Evolutionary conservation across 1,139 yeast genomes (phyloP).

Genomic region (Petasospora fabianii): DNA sequence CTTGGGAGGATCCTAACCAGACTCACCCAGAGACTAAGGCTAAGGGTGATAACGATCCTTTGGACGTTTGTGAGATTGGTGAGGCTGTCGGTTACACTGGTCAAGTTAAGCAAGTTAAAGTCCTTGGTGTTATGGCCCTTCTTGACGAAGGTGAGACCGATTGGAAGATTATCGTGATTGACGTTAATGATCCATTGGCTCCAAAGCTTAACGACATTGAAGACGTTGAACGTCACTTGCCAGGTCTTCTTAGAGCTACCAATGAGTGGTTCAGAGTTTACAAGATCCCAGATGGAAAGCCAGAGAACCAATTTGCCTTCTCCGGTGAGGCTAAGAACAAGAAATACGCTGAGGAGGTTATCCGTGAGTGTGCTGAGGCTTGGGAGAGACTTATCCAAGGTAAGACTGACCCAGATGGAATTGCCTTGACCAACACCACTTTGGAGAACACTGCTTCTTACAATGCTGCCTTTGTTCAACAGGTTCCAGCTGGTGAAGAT

Average conservation of each 20-base stretch:
- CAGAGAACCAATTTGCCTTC: conserved; percentile 82
- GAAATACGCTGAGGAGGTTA: conserved; percentile 66
- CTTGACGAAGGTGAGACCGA: conserved; percentile 93
- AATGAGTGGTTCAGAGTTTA: conserved; percentile 90
- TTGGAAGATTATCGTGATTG: conserved; percentile 85
- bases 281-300: conserved; percentile 89
- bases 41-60: conserved; percentile 85
- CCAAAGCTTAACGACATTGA: conserved; percentile 66
- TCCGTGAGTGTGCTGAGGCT: conserved; percentile 66
- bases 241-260: conserved; percentile 78
- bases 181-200: conserved; percentile 73
- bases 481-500: conserved; percentile 67
- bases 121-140: conserved; percentile 81
- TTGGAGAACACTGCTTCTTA: conserved; percentile 53
- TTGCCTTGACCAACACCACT: conserved; percentile 72
- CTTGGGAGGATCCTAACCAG: conserved; percentile 86
- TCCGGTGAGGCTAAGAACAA: conserved; percentile 75
- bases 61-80: conserved; percentile 90
- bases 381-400: conserved; percentile 63
- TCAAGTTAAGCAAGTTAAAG: conserved; percentile 75
- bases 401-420: conserved; percentile 44
- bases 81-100: conserved; percentile 68
- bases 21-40: conserved; percentile 76
- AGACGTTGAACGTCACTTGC: conserved; percentile 72
- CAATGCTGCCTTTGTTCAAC: conserved; percentile 45